Evolutionary conservation across 176 grass and related monocot species (phyloP), one percentile per base, ranked within the genome.

Genomic region (Ananas comosus): DNA sequence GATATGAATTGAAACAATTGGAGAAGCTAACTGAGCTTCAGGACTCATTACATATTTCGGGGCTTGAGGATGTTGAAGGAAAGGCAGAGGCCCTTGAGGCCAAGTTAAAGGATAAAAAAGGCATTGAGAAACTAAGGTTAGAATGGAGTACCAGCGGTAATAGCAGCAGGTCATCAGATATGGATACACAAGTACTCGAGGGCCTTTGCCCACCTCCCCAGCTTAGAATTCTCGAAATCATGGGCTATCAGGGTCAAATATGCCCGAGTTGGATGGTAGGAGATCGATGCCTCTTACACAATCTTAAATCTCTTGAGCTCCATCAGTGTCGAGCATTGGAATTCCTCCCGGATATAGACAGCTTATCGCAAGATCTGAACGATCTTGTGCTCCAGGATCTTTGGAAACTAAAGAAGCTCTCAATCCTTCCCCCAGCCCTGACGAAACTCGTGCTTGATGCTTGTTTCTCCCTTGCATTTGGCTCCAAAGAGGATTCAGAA

Each of bases 1-100:
- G 76, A 23, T 63, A 64, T 25, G 67, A 87, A 51, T 48, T 76
- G 27, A 51, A 72, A 4, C 76, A 83, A 22, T 70, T 87, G 5
- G 49, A 68, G 68, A 21, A 48, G 13, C 25, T 87, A 12, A 50
- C 22, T 1, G 50, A 80, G 25, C 59, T 87, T 64, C 70, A 5
- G 23, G 76, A 75, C 17, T 3, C 0, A 0, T 51, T 83, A 16
- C 0, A 0, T 0, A 80, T 87, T 1, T 0, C 11, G 0, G 13
- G 63, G 48, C 64, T 80, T 49, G 50, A 77, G 50, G 56, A 51
- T 51, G 68, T 87, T 16, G 0, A 22, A 27, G 66, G 64, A 12
- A 13, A 56, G 13, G 12, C 12, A 6, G 16, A n/a, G 16, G 52
- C 52, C 16, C 3, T n/a, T 12, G 52, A 56, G 52, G 52, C 52